A percentile compares a stretch with the other conserved stretches of the same genome.
Evolutionary conservation across 2,329 filamentous ascomycete species (phyloP).

Genomic region (Clarireedia paspali): DNA sequence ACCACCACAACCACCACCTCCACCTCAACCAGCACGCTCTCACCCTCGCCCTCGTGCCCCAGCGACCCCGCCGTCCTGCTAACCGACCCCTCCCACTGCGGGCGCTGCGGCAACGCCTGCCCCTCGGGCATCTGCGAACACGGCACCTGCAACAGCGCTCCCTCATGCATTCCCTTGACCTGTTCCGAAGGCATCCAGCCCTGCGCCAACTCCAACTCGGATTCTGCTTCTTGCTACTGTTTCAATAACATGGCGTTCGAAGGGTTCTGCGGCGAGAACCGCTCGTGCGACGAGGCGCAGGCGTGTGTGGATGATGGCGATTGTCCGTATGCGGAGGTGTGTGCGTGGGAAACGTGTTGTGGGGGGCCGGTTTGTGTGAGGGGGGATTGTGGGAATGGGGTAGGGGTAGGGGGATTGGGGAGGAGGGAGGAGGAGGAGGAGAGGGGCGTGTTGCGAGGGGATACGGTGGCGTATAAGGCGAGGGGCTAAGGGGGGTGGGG

Average conservation of each 20-base stretch:
- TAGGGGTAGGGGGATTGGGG: background rate
- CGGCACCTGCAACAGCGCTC: background rate
- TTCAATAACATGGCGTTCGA: background rate
- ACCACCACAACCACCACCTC: constrained; percentile 1
- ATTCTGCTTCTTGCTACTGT: background rate
- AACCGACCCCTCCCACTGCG: background rate
- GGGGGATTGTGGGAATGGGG: constrained; percentile 6
- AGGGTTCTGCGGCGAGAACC: constrained; percentile 5
- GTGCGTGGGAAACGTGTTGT: constrained; percentile 7
- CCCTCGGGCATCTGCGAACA: constrained; percentile 6
- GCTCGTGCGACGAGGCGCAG: background rate
- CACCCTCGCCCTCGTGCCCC: background rate
- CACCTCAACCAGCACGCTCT: background rate
- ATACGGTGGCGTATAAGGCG: constrained; percentile 1
- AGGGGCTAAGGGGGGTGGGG: too few relatives aligned
- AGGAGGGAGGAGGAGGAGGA: constrained; percentile 1
- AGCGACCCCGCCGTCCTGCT: background rate
- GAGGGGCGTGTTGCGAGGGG: background rate
- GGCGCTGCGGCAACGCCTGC: constrained; percentile 4
- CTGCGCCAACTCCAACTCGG: background rate
- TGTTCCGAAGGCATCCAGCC: constrained; percentile 5
- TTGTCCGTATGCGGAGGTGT: constrained; percentile 4
- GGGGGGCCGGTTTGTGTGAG: constrained; percentile 5
- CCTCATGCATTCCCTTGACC: background rate
- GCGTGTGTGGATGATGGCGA: constrained; percentile 4